Percentiles rank a stretch among this genome's conserved stretches.
Conservation (phyloP, 1,284 basidiomycete genomes). For the Sporisorium graminicola region DNA sequence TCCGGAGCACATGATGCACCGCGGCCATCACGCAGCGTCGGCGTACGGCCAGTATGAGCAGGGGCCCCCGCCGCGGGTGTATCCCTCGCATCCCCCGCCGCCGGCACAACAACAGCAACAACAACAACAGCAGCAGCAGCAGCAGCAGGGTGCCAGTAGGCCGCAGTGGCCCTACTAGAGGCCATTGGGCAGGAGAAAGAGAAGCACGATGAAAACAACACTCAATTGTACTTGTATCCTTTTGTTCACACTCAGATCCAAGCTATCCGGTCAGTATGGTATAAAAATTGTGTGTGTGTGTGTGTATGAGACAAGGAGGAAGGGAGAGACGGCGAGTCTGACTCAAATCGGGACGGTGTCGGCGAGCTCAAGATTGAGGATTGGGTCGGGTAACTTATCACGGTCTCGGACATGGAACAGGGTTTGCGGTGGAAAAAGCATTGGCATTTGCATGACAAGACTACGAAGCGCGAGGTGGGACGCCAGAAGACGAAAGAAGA, state of each 20-base stretch:
- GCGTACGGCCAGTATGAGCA: constrained; percentile 2
- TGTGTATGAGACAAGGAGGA: no score
- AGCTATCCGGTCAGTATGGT: no score
- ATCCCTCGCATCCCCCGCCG: constrained; percentile 10
- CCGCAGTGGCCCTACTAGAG: constrained; percentile 24
- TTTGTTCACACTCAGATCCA: background rate
- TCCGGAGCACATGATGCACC: background rate
- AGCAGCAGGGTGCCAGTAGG: background rate
- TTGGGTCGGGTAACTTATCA: no score
- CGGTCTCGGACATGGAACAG: no score
- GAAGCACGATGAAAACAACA: background rate
- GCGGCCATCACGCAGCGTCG: background rate
- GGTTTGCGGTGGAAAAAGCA: no score
- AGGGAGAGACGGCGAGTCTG: no score
- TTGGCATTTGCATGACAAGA: no score
- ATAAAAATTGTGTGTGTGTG: no score
- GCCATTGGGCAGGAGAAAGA: background rate
- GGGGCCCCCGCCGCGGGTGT: background rate
- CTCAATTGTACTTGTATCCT: constrained; percentile 27
- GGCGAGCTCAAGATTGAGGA: no score
- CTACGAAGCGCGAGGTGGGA: background rate
- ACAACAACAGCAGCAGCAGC: background rate
- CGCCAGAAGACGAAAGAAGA: background rate
- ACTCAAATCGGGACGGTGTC: background rate
- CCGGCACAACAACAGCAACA: background rate